Evolutionary conservation across 371 early-diverging fungal genomes (phyloP).

Genomic region (Apophysomyces variabilis): DNA sequence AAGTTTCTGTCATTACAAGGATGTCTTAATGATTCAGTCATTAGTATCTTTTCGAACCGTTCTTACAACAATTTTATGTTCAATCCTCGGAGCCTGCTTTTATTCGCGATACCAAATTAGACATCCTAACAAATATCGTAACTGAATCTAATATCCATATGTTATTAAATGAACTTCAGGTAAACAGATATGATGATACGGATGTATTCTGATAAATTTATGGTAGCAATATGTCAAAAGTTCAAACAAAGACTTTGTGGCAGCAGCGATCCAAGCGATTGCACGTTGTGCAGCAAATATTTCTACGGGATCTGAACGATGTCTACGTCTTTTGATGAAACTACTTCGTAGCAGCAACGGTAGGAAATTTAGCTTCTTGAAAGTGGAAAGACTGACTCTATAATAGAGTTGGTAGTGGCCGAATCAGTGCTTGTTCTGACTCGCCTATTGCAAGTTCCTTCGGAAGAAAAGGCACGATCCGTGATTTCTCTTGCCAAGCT

Average conservation of each 20-base stretch:
- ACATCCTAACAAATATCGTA: constrained; percentile 77
- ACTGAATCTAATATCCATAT: constrained; percentile 63
- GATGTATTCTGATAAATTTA: constrained; percentile 1
- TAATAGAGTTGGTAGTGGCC: constrained; percentile 73
- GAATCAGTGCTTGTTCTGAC: constrained; percentile 82
- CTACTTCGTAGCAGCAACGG: constrained; percentile 75
- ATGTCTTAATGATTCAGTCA: not conserved
- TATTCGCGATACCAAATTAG: constrained; percentile 83
- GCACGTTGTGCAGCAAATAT: constrained; percentile 70
- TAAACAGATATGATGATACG: constrained; percentile 10
- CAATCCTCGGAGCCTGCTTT: constrained; percentile 78
- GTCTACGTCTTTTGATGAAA: constrained; percentile 66
- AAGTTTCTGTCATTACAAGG: constrained; percentile 16
- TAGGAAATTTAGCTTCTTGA: constrained; percentile 26
- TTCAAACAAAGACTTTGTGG: constrained; percentile 71
- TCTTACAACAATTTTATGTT: constrained; percentile 80
- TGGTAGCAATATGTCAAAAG: constrained; percentile 74
- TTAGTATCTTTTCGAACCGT: constrained; percentile 71
- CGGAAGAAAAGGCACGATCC: constrained; percentile 54
- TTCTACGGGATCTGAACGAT: constrained; percentile 65
- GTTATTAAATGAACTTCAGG: constrained; percentile 54
- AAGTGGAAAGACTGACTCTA: not conserved
- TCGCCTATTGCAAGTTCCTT: constrained; percentile 65
- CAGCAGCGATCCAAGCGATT: constrained; percentile 75
- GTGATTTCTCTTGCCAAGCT: constrained; percentile 70